Base-by-base conservation (phyloP, 352 stramenopile genomes). In the Globisporangium spiculum region DNA sequence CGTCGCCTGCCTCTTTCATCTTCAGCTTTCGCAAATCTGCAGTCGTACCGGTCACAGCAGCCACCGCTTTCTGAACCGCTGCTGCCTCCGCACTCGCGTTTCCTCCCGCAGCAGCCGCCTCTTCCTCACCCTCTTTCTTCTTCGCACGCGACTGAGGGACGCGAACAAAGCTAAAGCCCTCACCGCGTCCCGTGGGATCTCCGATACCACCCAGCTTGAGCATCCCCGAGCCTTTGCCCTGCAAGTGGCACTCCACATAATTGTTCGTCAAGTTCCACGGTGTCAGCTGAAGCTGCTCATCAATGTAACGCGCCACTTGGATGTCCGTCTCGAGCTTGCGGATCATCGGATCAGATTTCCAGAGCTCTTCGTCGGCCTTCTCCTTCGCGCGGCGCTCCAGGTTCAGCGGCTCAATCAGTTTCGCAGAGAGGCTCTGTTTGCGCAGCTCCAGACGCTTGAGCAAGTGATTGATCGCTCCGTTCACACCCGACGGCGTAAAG, bases 201-300 rank as follows among this genome's bases (percentile, higher is more conserved):
- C 88, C 88, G 24, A 93, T 88, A 34, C 88, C 88, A 78, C 88
- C 83, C 12, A 95, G 75, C 56, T 87, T 73, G 32, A 95, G 70
- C 84, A 95, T 93, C 22, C 86, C 86, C 16, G 83, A 91, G 22
- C 88, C 88, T 79, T 95, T 95, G 46, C 88, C 86, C 66, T 94
- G 88, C 41, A 93, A 60, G 60, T 95, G 88, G 50, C 88, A 95
- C 61, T 95, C 88, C 5, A 95, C 88, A 65, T 93, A 95, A 58
- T 93, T 93, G 66, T 90, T 91, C 1, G 86, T 94, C 66, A 93
- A 64, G 34, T 93, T 95, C 88, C 88, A 95, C 10, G 88, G 86
- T 9, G 88, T 93, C 16, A 95, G 73, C 57, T 93, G 82, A 57
- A 95, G 52, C 62, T 93, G 81, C 61, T 92, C 80, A 50, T 86